These are phyloP conservation scores for Globisporangium recalcitrans DNA, from an alignment of 352 stramenopile species.

Conservation along the genomic window DNA sequence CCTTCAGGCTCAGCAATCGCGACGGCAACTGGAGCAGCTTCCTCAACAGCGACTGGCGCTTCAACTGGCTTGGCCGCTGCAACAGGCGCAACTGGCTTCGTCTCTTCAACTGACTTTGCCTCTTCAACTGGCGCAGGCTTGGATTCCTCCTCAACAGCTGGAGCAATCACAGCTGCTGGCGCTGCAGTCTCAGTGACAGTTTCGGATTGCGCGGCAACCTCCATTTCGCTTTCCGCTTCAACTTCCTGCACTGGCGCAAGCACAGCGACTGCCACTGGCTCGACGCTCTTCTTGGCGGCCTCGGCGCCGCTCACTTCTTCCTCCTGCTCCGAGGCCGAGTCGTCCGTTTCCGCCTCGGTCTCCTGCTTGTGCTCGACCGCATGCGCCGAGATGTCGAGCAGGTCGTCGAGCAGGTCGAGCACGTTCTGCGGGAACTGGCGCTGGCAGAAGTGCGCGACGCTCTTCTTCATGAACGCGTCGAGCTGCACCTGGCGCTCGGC, in stretches of 20 bases:
- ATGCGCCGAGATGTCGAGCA: slow-evolving; percentile 50
- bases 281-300: slow-evolving; percentile 9
- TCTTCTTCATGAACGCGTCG: slow-evolving; percentile 55
- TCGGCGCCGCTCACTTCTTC: neutral
- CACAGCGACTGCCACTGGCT: neutral
- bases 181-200: slow-evolving; percentile 1
- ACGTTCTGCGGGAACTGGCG: slow-evolving; percentile 34
- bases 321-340: slow-evolving; percentile 14
- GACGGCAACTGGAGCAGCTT: neutral
- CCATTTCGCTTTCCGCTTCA: neutral
- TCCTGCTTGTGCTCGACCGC: slow-evolving; percentile 17
- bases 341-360: slow-evolving; percentile 13
- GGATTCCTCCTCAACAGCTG: neutral
- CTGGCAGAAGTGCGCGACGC: slow-evolving; percentile 48
- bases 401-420: slow-evolving; percentile 38
- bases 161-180: neutral
- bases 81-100: neutral
- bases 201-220: neutral
- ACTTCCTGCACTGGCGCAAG: slow-evolving; percentile 4
- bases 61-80: neutral
- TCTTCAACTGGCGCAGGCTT: neutral
- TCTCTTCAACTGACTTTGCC: neutral
- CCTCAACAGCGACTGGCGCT: neutral
- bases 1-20: neutral
- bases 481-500: slow-evolving; percentile 53